Conservation (phyloP, 2,329 filamentous ascomycete genomes). For the Fusarium humuli region DNA sequence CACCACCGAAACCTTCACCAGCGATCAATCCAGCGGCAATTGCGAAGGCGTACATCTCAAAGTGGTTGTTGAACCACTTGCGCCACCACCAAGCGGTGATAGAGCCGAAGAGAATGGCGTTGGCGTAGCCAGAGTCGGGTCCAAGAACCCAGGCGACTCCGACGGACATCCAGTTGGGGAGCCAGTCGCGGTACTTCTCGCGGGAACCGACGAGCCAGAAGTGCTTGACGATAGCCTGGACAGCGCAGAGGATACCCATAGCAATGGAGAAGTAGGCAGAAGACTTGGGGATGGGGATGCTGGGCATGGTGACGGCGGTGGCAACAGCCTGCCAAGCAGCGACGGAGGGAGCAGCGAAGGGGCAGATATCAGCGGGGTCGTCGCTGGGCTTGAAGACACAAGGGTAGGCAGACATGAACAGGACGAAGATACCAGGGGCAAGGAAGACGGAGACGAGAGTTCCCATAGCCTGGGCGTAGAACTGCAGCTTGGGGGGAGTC, state of each 20-base stretch:
- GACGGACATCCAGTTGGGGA: slow-evolving; percentile 73
- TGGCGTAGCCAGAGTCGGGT: slow-evolving; percentile 64
- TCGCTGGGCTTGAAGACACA: slow-evolving; percentile 68
- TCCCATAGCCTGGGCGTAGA: slow-evolving; percentile 72
- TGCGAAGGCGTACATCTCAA: slow-evolving; percentile 68
- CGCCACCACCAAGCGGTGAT: slow-evolving; percentile 65
- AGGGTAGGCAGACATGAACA: slow-evolving; percentile 76
- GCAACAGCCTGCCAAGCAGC: slow-evolving; percentile 75
- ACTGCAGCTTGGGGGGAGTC: slow-evolving; percentile 74
- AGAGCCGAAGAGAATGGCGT: slow-evolving; percentile 68
- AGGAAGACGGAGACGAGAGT: slow-evolving; percentile 74
- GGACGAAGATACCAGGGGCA: slow-evolving; percentile 74
- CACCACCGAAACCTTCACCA: slow-evolving; percentile 72
- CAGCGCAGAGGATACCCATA: slow-evolving; percentile 62
- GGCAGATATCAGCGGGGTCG: slow-evolving; percentile 56
- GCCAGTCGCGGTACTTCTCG: slow-evolving; percentile 66
- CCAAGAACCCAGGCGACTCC: slow-evolving; percentile 70
- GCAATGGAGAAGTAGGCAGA: slow-evolving; percentile 68
- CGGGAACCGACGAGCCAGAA: slow-evolving; percentile 63
- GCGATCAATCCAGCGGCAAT: slow-evolving; percentile 72
- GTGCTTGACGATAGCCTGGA: slow-evolving; percentile 65
- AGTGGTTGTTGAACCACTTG: slow-evolving; percentile 61
- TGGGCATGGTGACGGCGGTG: slow-evolving; percentile 66
- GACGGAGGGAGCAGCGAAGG: slow-evolving; percentile 72
- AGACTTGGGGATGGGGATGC: slow-evolving; percentile 65